Evolutionary conservation across 2,329 filamentous ascomycete genomes (phyloP), one percentile per base, ranked within the genome.

Genomic region (Ophiognomonia clavigignenti-juglandacearum): DNA sequence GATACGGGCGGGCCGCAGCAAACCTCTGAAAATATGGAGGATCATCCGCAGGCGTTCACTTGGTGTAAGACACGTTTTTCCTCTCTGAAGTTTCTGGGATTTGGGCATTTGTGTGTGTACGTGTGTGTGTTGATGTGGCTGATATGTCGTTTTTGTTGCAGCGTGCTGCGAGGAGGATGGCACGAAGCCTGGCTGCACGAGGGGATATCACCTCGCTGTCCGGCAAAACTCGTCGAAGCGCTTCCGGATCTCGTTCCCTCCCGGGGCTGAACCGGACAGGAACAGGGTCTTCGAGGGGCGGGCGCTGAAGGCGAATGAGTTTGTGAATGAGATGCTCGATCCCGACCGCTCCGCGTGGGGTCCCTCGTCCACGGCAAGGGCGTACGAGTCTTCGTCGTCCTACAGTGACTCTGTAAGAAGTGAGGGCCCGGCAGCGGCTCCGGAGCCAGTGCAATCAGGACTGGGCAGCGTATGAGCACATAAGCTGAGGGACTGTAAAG

Each of bases 241-340:
- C 4, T 18, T 32, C 8, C 27, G 45, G 5, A 18, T 32, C 27
- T 19, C 22, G 11, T 24, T n/a, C 7, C 29, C 19, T 11, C n/a
- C 34, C 11, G 41, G 20, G 3, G 13, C 22, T 10, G 41, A 32
- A n/a, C 39, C 49, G 14, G 42, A 39, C 10, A 19, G 10, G 9
- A 16, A 39, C 37, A 37, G 49, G 9, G 9, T 39, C 20, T 49
- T 51, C 13, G 49, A 49, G 42, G 49, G 46, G 6, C 39, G 39
- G 42, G 32, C 48, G 6, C 37, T 51, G 14, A 27, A 13, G 26
- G 31, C 49, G 11, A 51, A 51, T 7, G 45, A 49, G 39, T 51
- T 51, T 8, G 42, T 51, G 7, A 51, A 51, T n/a, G 39, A 51
- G 13, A 16, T 36, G 13, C 39, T 43, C 6, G 3, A 31, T 27